Evolutionary conservation across 768 basidiomycete species (phyloP), one percentile per base, ranked within the genome.

Genomic region (Xanthoconium purpureum): DNA sequence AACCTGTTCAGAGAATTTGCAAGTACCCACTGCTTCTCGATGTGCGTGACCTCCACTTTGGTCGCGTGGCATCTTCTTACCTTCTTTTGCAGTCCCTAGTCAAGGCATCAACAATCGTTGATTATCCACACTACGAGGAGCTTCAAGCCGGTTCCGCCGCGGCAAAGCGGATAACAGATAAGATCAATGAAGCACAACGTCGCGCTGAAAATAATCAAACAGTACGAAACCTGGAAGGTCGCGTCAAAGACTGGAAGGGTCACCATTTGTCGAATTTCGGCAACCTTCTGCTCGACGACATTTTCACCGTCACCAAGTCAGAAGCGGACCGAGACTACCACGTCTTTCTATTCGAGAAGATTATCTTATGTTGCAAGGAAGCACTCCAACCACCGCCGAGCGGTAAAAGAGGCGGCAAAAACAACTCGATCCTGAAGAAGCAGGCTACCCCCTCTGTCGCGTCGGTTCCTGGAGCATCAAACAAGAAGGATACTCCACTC

Each of bases 191-290:
- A 73, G 89, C 92, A 28, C 87, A 94, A 71, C 84, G 97, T 47
- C 85, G 91, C 47, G 86, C 91, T 48, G 91, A 98, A 75, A 98
- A 99, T 65, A 78, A 87, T 42, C 88, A 87, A 64, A 97, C 94
- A 6, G 94, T 97, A 54, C 84, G 89, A 72, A 90, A 88, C 63
- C 83, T 99, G 9, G 80, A 87, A 59, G 77, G 78, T 30, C 87
- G 97, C 44, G 94, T 99, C 46, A 93, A 95, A 61, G 97, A 99
- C 71, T 99, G 97, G 97, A 98, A 98, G 72, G 96, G 96, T 12
- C 97, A 99, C 72, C 91, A 96, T 63, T 80, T 98, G 38, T 85
- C 85, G 63, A 91, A 94, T 71, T 98, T 99, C 61, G 97, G 97
- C 57, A 85, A 91, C 63, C 88, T 99, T 52, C 80, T 96, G 35